phyloP scores from a whole-genome alignment of 163 green algal genomes.

The Chlamydomonas reinhardtii region DNA sequence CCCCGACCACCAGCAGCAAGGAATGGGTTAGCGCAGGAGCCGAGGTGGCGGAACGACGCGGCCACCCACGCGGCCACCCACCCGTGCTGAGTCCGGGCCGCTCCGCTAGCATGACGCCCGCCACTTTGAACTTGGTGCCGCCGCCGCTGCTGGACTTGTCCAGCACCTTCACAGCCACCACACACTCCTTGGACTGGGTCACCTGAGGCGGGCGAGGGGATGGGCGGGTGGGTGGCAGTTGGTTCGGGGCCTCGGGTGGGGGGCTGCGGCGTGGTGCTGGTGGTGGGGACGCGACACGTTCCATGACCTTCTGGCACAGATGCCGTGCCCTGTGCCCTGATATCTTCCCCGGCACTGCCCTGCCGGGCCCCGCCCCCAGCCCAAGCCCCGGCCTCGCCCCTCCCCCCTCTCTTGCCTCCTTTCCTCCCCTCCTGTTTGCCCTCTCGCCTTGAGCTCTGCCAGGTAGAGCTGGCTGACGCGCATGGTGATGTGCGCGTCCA shows the following conservation, averaged over 20 bases:
- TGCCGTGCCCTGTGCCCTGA: too few relatives aligned
- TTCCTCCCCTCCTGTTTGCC: not conserved
- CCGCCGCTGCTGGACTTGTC: not conserved
- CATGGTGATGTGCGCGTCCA: not conserved
- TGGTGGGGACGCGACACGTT: too few relatives aligned
- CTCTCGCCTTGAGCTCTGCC: not conserved
- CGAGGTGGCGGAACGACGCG: too few relatives aligned
- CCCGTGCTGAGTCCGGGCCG: not conserved
- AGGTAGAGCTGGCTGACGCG: conserved; percentile 22
- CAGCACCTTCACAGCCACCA: not conserved
- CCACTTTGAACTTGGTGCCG: not conserved
- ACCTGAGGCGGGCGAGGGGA: not conserved
- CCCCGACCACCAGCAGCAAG: too few relatives aligned
- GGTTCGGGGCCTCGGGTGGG: not conserved
- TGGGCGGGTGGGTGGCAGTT: too few relatives aligned
- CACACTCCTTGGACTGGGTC: not conserved
- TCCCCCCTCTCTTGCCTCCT: not conserved
- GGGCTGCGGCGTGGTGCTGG: too few relatives aligned
- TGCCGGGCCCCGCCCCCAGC: too few relatives aligned
- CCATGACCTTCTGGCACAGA: too few relatives aligned
- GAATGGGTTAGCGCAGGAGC: too few relatives aligned
- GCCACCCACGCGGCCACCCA: too few relatives aligned
- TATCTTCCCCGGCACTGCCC: too few relatives aligned
- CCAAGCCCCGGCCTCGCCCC: not conserved
- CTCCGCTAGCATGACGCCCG: not conserved